These are phyloP conservation scores for Penicillium dipodomyicola DNA, from an alignment of 495 filamentous ascomycete genomes.

Conservation along the genomic window DNA sequence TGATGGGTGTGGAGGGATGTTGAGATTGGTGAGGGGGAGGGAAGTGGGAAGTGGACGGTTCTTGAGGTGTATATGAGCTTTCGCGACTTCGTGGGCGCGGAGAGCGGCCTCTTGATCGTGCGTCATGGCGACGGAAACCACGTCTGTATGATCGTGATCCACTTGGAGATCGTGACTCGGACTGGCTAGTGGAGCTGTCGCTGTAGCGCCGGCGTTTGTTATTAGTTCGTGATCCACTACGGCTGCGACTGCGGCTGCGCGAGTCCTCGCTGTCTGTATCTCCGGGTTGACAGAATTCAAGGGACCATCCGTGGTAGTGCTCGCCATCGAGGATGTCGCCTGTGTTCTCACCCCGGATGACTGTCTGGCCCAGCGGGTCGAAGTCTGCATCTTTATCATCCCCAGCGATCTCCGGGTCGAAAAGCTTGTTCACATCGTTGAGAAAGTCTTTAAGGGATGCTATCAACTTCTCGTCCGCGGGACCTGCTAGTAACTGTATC, in stretches of 20 bases:
- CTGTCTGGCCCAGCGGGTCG: conserved; percentile 68
- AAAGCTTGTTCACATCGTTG: conserved; percentile 65
- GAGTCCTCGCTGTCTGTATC: conserved; percentile 52
- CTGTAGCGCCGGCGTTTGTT: conserved; percentile 48
- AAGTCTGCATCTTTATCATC: conserved; percentile 53
- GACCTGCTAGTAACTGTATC: conserved; percentile 68
- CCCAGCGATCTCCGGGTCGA: conserved; percentile 38
- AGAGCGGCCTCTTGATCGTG: conserved; percentile 28
- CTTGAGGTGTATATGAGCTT: conserved; percentile 48
- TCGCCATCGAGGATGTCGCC: conserved; percentile 62
- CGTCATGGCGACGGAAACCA: conserved; percentile 23
- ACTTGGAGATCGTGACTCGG: conserved; percentile 21
- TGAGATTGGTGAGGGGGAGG: conserved; percentile 31
- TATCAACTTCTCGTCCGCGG: conserved; percentile 64
- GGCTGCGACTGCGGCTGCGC: conserved; percentile 29
- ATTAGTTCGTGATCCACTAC: conserved; percentile 39
- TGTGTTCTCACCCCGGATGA: conserved; percentile 58
- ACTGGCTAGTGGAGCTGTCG: conserved; percentile 41
- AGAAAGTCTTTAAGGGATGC: conserved; percentile 67
- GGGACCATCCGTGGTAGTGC: conserved; percentile 86
- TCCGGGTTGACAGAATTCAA: conserved; percentile 67
- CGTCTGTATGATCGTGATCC: conserved; percentile 21
- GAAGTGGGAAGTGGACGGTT: conserved; percentile 29
- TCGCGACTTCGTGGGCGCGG: conserved; percentile 36
- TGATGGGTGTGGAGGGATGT: conserved; percentile 23